phyloP scores from a whole-genome alignment of 1,284 basidiomycete genomes.

The Phaffia rhodozyma region DNA sequence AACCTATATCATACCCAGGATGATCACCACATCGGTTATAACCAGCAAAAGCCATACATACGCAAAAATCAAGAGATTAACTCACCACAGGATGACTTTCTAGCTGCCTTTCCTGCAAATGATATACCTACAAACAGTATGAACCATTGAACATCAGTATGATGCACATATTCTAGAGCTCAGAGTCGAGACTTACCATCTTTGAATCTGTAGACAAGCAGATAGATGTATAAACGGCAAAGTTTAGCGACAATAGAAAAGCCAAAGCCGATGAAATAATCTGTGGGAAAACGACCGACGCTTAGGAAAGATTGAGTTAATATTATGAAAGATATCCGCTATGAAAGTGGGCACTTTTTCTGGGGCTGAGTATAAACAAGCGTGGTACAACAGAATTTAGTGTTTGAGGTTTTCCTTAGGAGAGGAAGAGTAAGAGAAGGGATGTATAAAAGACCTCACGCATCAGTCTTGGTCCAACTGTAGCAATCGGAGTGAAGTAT shows the following conservation, averaged over 20 bases:
- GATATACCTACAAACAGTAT: not conserved
- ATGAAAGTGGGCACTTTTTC: slow-evolving; percentile 6
- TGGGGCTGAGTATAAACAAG: not conserved
- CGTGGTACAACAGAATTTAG: not conserved
- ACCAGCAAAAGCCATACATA: no score
- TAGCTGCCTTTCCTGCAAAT: slow-evolving; percentile 13
- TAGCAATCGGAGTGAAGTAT: slow-evolving; percentile 5
- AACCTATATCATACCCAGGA: not conserved
- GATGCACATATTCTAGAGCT: no score
- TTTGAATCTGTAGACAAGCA: slow-evolving; percentile 2
- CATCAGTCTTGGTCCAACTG: not conserved
- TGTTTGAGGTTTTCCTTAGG: not conserved
- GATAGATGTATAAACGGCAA: not conserved
- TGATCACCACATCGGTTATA: no score
- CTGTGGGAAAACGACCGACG: not conserved
- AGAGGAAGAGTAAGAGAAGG: not conserved
- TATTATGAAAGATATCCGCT: slow-evolving; percentile 11
- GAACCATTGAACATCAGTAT: no score
- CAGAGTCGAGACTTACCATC: not conserved
- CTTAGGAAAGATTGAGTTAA: slow-evolving; percentile 14
- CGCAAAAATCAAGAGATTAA: no score
- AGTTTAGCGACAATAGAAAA: not conserved
- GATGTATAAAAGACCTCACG: not conserved
- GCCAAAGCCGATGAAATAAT: not conserved
- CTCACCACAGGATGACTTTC: slow-evolving; percentile 9